Base-by-base conservation (phyloP, 192 early-diverging fungal genomes). In the Rhizophagus clarus region DNA sequence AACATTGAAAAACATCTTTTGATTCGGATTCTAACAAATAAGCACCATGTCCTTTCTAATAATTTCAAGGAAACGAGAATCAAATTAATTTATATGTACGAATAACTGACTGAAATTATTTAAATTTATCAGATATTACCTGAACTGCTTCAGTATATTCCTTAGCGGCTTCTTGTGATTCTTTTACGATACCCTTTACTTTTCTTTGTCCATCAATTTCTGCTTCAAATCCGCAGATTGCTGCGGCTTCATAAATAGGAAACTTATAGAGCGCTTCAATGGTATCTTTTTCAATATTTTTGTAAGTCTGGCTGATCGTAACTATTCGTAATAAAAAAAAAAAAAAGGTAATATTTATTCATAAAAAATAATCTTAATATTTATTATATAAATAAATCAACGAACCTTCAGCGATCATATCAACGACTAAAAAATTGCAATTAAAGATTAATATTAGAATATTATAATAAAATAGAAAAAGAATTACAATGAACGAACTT, bases 1-100 rank as follows among this genome's bases (percentile, higher is more conserved):
- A 83, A 31, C 81, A 79, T 56, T 84, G 85, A 80, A 89, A 88
- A 62, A 88, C 83, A 45, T 83, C 82, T 22, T 74, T 2, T 1
- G 47, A 32, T 26, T 60, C 26, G 3, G 37, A 37, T 26, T 74
- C 73, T 31, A 74, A 20, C 14, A 74, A 32, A 61, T 74, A 74
- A 22, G 51, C 51, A 56, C 73, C 73, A 56, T 56, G 26, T 10
- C 73, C 73, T 49, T 61, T 14, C 73, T 74, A 37, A 22, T 20
- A 0, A 70, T 7, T 49, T 74, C 7, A 56, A 12, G 45, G 29
- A 73, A 31, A 34, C 6, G 32, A 34, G 5, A n/a, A n/a, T n/a
- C n/a, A 34, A 70, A 22, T 5, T 42, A 73, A 73, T n/a, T n/a
- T n/a, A 28, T 14, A 24, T 42, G 15, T 42, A 37, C 5, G n/a